Evolutionary conservation across 2,329 filamentous ascomycete species (phyloP).

Genomic region (Cladosporium sp.): DNA sequence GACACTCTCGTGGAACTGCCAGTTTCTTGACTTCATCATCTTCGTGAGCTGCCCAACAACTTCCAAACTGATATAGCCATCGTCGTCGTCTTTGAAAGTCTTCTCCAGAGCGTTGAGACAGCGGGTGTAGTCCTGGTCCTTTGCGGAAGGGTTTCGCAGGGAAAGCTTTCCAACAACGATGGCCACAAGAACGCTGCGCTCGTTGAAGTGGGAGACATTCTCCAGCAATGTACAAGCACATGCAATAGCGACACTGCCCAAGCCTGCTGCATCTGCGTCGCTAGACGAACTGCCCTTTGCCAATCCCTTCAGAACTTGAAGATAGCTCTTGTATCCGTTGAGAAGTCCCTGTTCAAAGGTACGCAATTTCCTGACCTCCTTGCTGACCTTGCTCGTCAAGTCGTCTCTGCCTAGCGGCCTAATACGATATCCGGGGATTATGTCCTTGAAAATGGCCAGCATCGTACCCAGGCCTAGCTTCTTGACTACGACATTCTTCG

Average conservation of each 20-base stretch:
- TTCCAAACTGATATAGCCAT: constrained; percentile 82
- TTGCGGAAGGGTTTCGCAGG: constrained; percentile 45
- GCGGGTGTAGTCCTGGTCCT: constrained; percentile 71
- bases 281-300: constrained; percentile 53
- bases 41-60: constrained; percentile 79
- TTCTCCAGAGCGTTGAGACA: constrained; percentile 74
- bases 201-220: constrained; percentile 94
- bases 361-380: constrained; percentile 78
- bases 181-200: constrained; percentile 78
- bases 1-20: constrained; percentile 75
- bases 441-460: constrained; percentile 85
- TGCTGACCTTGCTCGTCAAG: constrained; percentile 75
- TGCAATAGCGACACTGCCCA: constrained; percentile 73
- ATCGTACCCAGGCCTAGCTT: constrained; percentile 85
- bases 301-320: constrained; percentile 67
- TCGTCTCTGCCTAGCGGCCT: constrained; percentile 72
- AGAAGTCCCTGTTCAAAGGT: constrained; percentile 85
- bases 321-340: constrained; percentile 75
- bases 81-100: constrained; percentile 80
- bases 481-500: constrained; percentile 66
- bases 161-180: constrained; percentile 83
- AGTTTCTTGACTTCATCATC: constrained; percentile 90
- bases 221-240: constrained; percentile 79
- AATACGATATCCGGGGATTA: constrained; percentile 95
- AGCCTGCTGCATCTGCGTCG: constrained; percentile 27